Percentiles rank a stretch among this genome's conserved stretches.
These are phyloP conservation scores for Boletus rubropictus DNA, from an alignment of 768 basidiomycete species.

Conservation along the genomic window DNA sequence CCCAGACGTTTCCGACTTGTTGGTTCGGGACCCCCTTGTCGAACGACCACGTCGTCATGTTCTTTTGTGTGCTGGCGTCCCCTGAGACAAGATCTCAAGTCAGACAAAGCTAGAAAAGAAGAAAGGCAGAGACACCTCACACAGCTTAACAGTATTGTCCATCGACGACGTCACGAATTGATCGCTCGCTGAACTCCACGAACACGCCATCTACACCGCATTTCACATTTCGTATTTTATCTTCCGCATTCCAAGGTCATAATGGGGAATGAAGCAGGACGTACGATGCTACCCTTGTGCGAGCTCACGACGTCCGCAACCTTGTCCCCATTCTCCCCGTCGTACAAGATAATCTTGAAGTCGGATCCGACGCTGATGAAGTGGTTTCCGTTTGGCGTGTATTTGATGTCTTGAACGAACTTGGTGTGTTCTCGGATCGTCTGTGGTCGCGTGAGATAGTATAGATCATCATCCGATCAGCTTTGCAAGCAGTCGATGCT, in stretches of 20 bases:
- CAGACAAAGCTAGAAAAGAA: not conserved
- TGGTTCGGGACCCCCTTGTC: slow-evolving; percentile 74
- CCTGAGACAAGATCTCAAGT: slow-evolving; percentile 37
- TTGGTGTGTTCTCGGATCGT: slow-evolving; percentile 84
- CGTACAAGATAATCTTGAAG: slow-evolving; percentile 80
- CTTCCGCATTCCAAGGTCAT: not conserved
- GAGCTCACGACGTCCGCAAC: slow-evolving; percentile 58
- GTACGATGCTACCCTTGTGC: slow-evolving; percentile 72
- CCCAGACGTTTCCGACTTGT: slow-evolving; percentile 89
- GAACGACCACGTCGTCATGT: slow-evolving; percentile 61
- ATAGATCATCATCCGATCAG: not conserved
- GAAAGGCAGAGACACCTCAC: slow-evolving; percentile 33
- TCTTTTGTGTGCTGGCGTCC: slow-evolving; percentile 74
- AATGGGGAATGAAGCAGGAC: slow-evolving; percentile 24
- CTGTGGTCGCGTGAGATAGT: slow-evolving; percentile 32
- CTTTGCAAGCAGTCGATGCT: not conserved
- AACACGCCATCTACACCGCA: slow-evolving; percentile 52
- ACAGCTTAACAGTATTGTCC: slow-evolving; percentile 83
- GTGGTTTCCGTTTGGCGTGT: slow-evolving; percentile 70
- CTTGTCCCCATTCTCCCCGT: slow-evolving; percentile 83
- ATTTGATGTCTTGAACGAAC: slow-evolving; percentile 89
- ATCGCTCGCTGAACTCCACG: slow-evolving; percentile 78
- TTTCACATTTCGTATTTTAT: not conserved
- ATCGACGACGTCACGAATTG: slow-evolving; percentile 76
- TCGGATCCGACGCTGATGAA: slow-evolving; percentile 91